Evolutionary conservation across 257 asterid species (phyloP), one percentile per base, ranked within the genome.

Genomic region (Dorcoceras hygrometricum): DNA sequence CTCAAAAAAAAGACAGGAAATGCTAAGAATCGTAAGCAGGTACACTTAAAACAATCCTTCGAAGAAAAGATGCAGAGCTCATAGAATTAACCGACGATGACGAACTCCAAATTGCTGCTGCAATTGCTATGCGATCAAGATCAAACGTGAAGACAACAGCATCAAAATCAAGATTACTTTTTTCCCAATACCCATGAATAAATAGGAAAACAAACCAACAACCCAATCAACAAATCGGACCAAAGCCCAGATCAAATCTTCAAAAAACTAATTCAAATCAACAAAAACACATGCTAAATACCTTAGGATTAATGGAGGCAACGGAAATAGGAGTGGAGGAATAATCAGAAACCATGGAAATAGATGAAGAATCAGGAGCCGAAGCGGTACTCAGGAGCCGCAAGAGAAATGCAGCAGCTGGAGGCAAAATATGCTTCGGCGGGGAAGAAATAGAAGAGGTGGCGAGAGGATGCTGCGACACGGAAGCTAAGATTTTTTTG

Each of bases 331-430:
- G 84, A 14, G 87, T 46, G 12, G 78, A 29, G 3, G 89, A 68
- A 71, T 73, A 63, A 73, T 77, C 82, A 34, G 80, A 72, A 80
- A 66, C 88, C 89, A 82, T 82, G 6, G 81, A n/a, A n/a, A n/a
- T n/a, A n/a, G n/a, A n/a, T n/a, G n/a, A n/a, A n/a, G n/a, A 77
- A 43, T 70, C 46, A 63, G 60, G 51, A 63, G 58, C 51, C 8
- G 76, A 29, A 0, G 77, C 16, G 50, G 79, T 43, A 67, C 9
- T 67, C 55, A 79, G 65, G 63, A 68, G 68, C 26, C 82, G 80
- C 1, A 74, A 60, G 58, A 62, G 62, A 70, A 34, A 11, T 5
- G 46, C 60, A 50, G 55, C 26, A 29, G 43, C 43, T 34, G 70
- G 59, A 16, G 75, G 39, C 18, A 19, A 53, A 8, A 36, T 72